Base-by-base conservation (phyloP, 169 alveolate genomes). In the Plasmodium adleri region DNA sequence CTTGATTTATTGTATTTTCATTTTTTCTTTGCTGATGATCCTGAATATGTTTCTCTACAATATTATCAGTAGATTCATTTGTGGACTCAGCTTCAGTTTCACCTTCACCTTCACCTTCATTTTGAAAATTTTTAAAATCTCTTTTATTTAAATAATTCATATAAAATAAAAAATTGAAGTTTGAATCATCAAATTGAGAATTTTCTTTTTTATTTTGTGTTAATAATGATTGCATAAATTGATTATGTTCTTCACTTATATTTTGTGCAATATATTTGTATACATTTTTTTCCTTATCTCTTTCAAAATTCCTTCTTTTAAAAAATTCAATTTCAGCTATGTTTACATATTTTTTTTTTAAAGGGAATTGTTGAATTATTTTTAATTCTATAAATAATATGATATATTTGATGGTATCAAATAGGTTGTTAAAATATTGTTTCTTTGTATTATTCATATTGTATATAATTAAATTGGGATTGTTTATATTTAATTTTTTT, bases 201-300 rank as follows among this genome's bases (percentile, higher is more conserved):
- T 47, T 28, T 12, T 59, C 75, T 49, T 50, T 17, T 52, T 62
- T 64, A n/a, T 75, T 75, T 68, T 2, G 45, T 49, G 22, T 64
- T 50, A 75, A 15, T 63, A 75, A 17, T 10, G 32, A 26, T 8
- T 75, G 70, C 58, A 75, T 26, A 20, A 22, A 10, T 12, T 66
- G 76, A 26, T 49, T 47, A 17, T 75, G 88, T 67, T 75, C 67
- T 68, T 20, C 24, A 52, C 59, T 39, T 15, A 75, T 47, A 39
- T 75, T 75, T 20, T 63, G 74, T 4, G 88, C 49, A 49, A 63
- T 75, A 20, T 75, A 75, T 54, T 75, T 75, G n/a, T 75, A 67
- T 3, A 75, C 54, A 67, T 63, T 75, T 75, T 75, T 75, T 15
- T 75, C 75, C 10, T 52, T n/a, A 63, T 75, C 88, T 67, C 59